Conservation (phyloP, 108 stramenopile species). For the Nitzschia sp. region DNA sequence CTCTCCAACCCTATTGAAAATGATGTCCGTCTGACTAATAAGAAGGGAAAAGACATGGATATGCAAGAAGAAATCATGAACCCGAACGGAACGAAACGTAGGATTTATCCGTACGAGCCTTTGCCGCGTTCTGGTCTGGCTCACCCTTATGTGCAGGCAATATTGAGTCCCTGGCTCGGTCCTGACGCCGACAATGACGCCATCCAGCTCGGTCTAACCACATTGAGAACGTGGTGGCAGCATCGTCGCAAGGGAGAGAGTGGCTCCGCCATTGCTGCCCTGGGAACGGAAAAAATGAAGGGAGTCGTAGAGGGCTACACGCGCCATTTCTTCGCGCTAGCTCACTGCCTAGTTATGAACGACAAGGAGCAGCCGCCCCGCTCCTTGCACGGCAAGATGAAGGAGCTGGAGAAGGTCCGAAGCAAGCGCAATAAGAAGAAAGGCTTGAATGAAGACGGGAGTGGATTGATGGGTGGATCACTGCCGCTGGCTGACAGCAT, state of each 20-base stretch:
- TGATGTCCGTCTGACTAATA: conserved; percentile 47
- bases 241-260: conserved; percentile 91
- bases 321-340: conserved; percentile 87
- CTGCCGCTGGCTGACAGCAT: conserved; percentile 14
- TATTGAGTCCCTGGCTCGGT: conserved; percentile 88
- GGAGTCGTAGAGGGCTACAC: conserved; percentile 93
- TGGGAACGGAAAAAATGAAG: conserved; percentile 89
- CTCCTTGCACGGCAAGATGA: conserved; percentile 76
- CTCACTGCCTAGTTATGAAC: conserved; percentile 81
- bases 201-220: conserved; percentile 85
- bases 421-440: conserved; percentile 65
- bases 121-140: conserved; percentile 83
- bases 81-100: conserved; percentile 47
- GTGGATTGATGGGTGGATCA: conserved; percentile 22
- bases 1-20: conserved; percentile 65
- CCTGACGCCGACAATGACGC: conserved; percentile 90
- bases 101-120: conserved; percentile 84
- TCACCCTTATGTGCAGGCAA: conserved; percentile 90
- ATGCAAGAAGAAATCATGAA: conserved; percentile 22
- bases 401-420: conserved; percentile 74
- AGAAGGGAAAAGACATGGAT: conserved; percentile 40
- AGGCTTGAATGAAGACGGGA: conserved; percentile 41
- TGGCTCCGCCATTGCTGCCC: conserved; percentile 80
- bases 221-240: conserved; percentile 91
- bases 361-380: conserved; percentile 89